Conservation (phyloP, 1,284 basidiomycete species). For the Chalciporus piperatoides region DNA sequence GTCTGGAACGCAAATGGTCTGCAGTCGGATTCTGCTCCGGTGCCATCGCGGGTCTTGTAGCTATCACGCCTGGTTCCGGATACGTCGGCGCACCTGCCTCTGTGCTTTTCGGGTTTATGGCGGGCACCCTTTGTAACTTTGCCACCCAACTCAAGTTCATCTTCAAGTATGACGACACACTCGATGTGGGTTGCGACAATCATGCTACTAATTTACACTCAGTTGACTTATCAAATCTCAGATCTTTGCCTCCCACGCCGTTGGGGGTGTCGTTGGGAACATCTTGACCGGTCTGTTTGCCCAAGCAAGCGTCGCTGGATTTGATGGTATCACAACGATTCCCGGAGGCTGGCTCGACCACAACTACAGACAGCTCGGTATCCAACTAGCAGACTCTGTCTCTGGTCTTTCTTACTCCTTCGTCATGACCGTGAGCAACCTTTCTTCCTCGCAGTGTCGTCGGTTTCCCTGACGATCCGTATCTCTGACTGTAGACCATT, state of each 20-base stretch:
- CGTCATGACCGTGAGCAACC: conserved; percentile 65
- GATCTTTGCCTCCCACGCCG: conserved; percentile 87
- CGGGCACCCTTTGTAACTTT: conserved; percentile 86
- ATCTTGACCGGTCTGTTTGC: conserved; percentile 87
- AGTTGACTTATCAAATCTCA: conserved; percentile 24
- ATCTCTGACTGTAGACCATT: conserved; percentile 53
- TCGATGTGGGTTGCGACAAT: conserved; percentile 53
- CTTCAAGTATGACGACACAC: conserved; percentile 70
- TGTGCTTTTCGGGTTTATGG: conserved; percentile 82
- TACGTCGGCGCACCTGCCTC: conserved; percentile 85
- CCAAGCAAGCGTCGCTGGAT: conserved; percentile 77
- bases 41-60: conserved; percentile 85
- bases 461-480: conserved; percentile 2
- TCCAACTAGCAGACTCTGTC: conserved; percentile 81
- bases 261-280: conserved; percentile 89
- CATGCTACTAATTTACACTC: neutral
- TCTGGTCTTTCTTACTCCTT: conserved; percentile 79
- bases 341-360: conserved; percentile 91
- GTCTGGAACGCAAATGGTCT: conserved; percentile 90
- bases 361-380: conserved; percentile 79
- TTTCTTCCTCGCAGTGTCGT: neutral
- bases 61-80: conserved; percentile 90
- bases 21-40: conserved; percentile 97
- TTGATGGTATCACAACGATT: conserved; percentile 76
- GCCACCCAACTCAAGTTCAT: conserved; percentile 91